A percentile compares a stretch with the other conserved stretches of the same genome.
These are phyloP conservation scores for Pseudevernia furfuracea DNA, from an alignment of 495 filamentous ascomycete species.

Conservation along the genomic window DNA sequence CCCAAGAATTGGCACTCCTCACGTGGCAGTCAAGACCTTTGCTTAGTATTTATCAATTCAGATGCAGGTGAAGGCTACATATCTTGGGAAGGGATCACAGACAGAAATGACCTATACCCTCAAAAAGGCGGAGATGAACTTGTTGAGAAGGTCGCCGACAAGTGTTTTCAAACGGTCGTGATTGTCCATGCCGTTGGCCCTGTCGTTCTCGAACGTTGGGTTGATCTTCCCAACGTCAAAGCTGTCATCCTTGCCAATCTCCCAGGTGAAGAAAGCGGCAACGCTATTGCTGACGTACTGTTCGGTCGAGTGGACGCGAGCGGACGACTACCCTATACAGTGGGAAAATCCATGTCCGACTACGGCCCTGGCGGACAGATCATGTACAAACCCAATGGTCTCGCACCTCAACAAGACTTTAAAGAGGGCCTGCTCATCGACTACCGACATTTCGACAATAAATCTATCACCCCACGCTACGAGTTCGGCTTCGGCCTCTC, in stretches of 20 bases:
- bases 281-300: slow-evolving; percentile 73
- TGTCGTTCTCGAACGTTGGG: slow-evolving; percentile 76
- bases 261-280: slow-evolving; percentile 84
- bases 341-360: slow-evolving; percentile 71
- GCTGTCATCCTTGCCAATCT: slow-evolving; percentile 81
- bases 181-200: slow-evolving; percentile 89
- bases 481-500: slow-evolving; percentile 74
- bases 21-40: slow-evolving; percentile 53
- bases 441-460: slow-evolving; percentile 83
- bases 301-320: slow-evolving; percentile 82
- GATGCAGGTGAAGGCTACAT: slow-evolving; percentile 61
- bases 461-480: slow-evolving; percentile 57
- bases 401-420: slow-evolving; percentile 79
- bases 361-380: slow-evolving; percentile 76
- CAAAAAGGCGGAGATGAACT: slow-evolving; percentile 74
- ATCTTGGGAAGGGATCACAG: slow-evolving; percentile 58
- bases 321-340: slow-evolving; percentile 83
- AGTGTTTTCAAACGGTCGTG: slow-evolving; percentile 69
- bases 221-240: slow-evolving; percentile 69
- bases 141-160: slow-evolving; percentile 58
- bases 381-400: slow-evolving; percentile 62
- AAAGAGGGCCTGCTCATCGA: slow-evolving; percentile 78
- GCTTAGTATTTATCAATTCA: slow-evolving; percentile 56
- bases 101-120: slow-evolving; percentile 71
- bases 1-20: slow-evolving; percentile 33